Base-by-base conservation (phyloP, 768 basidiomycete species). In the Butyriboletus loyo region DNA sequence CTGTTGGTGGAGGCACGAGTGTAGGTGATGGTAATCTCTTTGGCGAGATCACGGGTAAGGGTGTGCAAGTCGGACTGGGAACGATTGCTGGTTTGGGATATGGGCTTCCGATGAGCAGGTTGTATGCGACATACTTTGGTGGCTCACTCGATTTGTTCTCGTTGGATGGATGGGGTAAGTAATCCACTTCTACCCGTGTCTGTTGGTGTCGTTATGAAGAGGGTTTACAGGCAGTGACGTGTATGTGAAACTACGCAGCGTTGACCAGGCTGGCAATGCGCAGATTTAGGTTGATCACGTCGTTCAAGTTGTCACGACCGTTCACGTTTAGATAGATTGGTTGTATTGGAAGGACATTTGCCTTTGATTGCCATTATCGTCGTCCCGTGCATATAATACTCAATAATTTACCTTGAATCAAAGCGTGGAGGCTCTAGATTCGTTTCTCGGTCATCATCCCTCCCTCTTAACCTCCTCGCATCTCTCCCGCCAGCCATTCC, bases 31-130 rank as follows among this genome's bases (percentile, higher is more conserved):
- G 72, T 2, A 79, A 80, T 59, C 65, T 93, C 32, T 92, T 93
- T 61, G 78, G 80, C 21, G 90, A 90, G 65, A 89, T 93, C 22
- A 84, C 88, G 3, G 80, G 82, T 0, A 85, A 86, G 61, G 87
- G 88, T 7, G 60, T 93, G 36, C 86, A 90, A 64, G 84, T 82
- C 9, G 89, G 89, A 14, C 73, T 93, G 63, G 92, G 92, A n/a
- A 91, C 90, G 4, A 88, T 95, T 52, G 92, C 92, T 7, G 92
- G 92, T 0, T 70, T 95, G 28, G 92, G 92, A 2, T 95, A 93
- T 57, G 92, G 92, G 1, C 71, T 90, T 48, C 88, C 87, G 11
- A 89, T 90, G 88, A 88, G 86, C 67, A 77, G 77, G 51, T 66
- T 89, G 43, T 88, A 89, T 60, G 83, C 86, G 15, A 82, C 74